Evolutionary conservation across 495 filamentous ascomycete species (phyloP).

Genomic region (Cercophora scortea): DNA sequence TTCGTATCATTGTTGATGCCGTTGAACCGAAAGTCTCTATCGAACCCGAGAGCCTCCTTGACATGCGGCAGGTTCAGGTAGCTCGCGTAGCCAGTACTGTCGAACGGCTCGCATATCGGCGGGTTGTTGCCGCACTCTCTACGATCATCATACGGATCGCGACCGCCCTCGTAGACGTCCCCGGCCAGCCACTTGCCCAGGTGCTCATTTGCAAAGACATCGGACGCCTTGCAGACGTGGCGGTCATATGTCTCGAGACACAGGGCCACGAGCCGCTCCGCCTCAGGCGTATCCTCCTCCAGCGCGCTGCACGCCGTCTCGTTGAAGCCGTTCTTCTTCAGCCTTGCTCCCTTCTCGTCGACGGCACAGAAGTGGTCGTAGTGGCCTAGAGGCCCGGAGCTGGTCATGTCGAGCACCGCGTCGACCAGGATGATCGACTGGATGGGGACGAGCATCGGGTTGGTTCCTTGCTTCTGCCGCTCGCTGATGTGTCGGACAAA

Average conservation of each 20-base stretch:
- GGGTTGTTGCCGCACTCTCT: neutral
- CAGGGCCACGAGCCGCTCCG: neutral
- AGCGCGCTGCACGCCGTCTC: neutral
- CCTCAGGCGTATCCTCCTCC: neutral
- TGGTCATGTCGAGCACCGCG: neutral
- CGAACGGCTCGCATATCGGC: neutral
- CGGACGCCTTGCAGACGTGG: neutral
- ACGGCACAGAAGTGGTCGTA: conserved; percentile 1
- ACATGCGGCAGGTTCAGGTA: neutral
- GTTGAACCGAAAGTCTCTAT: neutral
- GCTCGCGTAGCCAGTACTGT: neutral
- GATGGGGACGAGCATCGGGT: neutral
- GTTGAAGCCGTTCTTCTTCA: neutral
- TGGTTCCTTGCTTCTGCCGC: neutral
- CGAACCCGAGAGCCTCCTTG: neutral
- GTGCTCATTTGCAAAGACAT: neutral
- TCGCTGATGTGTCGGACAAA: neutral
- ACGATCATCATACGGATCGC: conserved; percentile 1
- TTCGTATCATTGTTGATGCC: neutral
- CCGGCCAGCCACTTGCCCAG: neutral
- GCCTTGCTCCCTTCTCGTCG: neutral
- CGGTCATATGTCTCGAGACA: neutral
- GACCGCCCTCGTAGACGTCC: neutral
- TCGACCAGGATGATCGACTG: conserved; percentile 1
- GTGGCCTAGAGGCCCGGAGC: neutral